These are phyloP conservation scores for Diddensiella transvaalensis DNA, from an alignment of 805 yeast species.

Conservation along the genomic window DNA sequence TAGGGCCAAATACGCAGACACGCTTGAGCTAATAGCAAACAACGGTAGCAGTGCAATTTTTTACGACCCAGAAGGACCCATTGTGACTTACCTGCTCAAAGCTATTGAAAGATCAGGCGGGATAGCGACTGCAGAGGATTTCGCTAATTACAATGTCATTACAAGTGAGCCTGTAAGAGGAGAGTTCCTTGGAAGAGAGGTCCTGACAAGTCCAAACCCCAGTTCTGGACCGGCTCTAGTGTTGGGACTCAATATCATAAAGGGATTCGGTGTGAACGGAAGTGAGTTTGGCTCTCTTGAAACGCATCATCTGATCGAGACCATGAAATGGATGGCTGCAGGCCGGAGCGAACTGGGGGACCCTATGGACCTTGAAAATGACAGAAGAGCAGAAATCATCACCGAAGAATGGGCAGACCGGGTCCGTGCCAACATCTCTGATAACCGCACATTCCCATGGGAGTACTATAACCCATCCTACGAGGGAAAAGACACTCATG, in stretches of 20 bases:
- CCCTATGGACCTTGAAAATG: conserved; percentile 32
- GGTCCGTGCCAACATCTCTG: conserved; percentile 51
- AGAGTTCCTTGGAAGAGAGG: conserved; percentile 41
- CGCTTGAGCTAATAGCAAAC: conserved; percentile 64
- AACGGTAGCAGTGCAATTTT: conserved; percentile 76
- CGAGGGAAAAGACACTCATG: conserved; percentile 76
- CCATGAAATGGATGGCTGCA: conserved; percentile 92
- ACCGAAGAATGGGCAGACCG: conserved; percentile 54
- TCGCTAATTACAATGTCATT: conserved; percentile 54
- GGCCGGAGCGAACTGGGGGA: conserved; percentile 88
- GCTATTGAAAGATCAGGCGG: conserved; percentile 61
- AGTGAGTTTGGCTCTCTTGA: conserved; percentile 45
- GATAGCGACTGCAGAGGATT: conserved; percentile 60
- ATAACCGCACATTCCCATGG: conserved; percentile 60
- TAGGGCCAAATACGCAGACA: conserved; percentile 61
- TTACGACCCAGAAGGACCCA: conserved; percentile 77
- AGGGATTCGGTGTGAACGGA: conserved; percentile 32
- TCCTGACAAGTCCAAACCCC: conserved; percentile 64
- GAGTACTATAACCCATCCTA: conserved; percentile 73
- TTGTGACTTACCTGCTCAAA: conserved; percentile 57
- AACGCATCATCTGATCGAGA: conserved; percentile 69
- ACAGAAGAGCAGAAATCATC: conserved; percentile 44
- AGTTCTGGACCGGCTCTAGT: conserved; percentile 80
- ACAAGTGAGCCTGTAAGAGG: conserved; percentile 43
- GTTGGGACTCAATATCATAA: conserved; percentile 67